Evolutionary conservation across 139 green algal genomes (phyloP).

Genomic region (Chlamydomonas asymmetrica): DNA sequence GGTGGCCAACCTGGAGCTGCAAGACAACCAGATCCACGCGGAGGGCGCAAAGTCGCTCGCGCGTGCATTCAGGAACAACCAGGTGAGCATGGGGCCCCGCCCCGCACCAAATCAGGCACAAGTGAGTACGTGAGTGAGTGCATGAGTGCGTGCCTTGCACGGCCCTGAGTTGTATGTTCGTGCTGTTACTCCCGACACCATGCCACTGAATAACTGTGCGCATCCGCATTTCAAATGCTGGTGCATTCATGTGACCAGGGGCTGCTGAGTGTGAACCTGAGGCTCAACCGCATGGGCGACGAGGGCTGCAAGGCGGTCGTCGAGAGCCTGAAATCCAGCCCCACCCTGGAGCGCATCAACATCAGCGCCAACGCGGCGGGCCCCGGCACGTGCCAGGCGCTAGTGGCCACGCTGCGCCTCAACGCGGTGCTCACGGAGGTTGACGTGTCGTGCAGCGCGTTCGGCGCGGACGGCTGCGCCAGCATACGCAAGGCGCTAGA

Average conservation of each 20-base stretch:
- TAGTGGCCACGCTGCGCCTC: conserved; percentile 50
- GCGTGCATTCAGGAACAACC: conserved; percentile 59
- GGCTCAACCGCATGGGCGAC: conserved; percentile 77
- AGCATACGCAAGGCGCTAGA: conserved; percentile 27
- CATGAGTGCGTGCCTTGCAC: no score
- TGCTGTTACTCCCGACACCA: no score
- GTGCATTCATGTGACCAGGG: no score
- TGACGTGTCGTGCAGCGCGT: conserved; percentile 63
- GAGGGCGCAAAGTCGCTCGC: conserved; percentile 75
- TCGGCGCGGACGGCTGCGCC: conserved; percentile 32
- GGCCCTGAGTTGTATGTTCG: no score
- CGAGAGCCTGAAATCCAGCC: conserved; percentile 34
- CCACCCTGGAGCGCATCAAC: conserved; percentile 61
- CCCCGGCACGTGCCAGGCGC: conserved; percentile 22
- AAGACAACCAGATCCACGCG: conserved; percentile 73
- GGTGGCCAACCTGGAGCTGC: conserved; percentile 65
- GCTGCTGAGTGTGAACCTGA: conserved; percentile 58
- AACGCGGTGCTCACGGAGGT: conserved; percentile 57
- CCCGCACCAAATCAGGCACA: no score
- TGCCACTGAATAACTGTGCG: no score
- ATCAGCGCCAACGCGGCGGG: conserved; percentile 62
- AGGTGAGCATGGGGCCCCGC: no score
- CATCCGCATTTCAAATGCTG: no score
- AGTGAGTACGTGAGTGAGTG: no score
- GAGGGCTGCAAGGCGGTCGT: conserved; percentile 56